Evolutionary conservation across 495 filamentous ascomycete species (phyloP).

Genomic region (Penicillium egyptiacum): DNA sequence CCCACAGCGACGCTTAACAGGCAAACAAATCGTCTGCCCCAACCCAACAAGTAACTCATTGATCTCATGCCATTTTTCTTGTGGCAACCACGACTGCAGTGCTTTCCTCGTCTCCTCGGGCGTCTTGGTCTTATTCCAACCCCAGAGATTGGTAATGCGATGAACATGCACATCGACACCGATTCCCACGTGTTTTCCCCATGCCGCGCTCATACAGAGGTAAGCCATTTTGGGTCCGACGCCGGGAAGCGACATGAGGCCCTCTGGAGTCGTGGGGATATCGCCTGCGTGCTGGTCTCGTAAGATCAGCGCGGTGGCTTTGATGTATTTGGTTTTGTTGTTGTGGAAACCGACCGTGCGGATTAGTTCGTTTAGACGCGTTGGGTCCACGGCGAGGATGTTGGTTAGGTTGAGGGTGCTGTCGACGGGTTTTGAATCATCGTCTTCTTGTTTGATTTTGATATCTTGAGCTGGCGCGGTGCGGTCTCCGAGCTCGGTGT

Average conservation of each 20-base stretch:
- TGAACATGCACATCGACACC: slow-evolving; percentile 72
- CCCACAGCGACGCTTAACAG: slow-evolving; percentile 76
- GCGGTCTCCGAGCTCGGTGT: slow-evolving; percentile 61
- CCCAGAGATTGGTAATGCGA: slow-evolving; percentile 94
- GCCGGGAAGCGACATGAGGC: slow-evolving; percentile 77
- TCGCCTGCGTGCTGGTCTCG: slow-evolving; percentile 67
- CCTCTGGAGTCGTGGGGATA: slow-evolving; percentile 80
- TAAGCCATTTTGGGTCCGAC: slow-evolving; percentile 98
- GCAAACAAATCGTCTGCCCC: slow-evolving; percentile 84
- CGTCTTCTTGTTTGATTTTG: slow-evolving; percentile 22
- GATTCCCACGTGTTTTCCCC: slow-evolving; percentile 62
- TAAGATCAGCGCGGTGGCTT: slow-evolving; percentile 71
- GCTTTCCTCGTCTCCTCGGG: slow-evolving; percentile 82
- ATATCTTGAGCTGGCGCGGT: background rate
- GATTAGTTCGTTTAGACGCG: slow-evolving; percentile 75
- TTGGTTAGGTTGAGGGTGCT: slow-evolving; percentile 71
- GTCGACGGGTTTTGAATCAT: slow-evolving; percentile 25
- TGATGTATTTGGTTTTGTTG: slow-evolving; percentile 91
- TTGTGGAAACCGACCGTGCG: slow-evolving; percentile 90
- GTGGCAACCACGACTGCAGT: slow-evolving; percentile 81
- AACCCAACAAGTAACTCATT: slow-evolving; percentile 90
- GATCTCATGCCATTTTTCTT: slow-evolving; percentile 90
- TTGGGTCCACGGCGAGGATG: slow-evolving; percentile 70
- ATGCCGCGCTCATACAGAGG: slow-evolving; percentile 75
- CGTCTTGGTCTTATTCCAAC: slow-evolving; percentile 80